Evolutionary conservation across 2,329 filamentous ascomycete genomes (phyloP).

Genomic region (Chrysoporthe puriensis): DNA sequence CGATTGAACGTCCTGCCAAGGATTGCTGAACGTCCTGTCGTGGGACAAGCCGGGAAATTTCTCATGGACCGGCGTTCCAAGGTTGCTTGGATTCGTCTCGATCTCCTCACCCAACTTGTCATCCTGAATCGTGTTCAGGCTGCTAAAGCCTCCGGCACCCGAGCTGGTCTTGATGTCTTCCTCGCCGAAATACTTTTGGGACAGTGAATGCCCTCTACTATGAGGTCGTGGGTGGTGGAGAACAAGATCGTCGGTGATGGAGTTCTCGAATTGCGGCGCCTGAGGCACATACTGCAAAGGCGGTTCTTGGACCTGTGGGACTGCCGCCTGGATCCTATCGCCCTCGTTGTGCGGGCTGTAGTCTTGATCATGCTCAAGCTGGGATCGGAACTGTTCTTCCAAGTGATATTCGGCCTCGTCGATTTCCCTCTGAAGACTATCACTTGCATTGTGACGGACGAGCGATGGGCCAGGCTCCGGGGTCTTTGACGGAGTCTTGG

Average conservation of each 20-base stretch:
- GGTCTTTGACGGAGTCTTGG: constrained; percentile 58
- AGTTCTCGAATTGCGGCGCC: constrained; percentile 56
- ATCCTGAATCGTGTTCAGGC: constrained; percentile 46
- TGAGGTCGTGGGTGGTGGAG: constrained; percentile 76
- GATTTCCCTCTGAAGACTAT: constrained; percentile 80
- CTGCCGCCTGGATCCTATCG: constrained; percentile 36
- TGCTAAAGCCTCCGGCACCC: constrained; percentile 42
- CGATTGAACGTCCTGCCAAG: constrained; percentile 61
- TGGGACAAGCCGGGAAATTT: constrained; percentile 53
- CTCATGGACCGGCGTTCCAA: constrained; percentile 64
- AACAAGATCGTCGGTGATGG: constrained; percentile 57
- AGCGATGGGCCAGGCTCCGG: constrained; percentile 52
- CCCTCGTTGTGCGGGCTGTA: constrained; percentile 66
- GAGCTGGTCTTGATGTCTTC: constrained; percentile 48
- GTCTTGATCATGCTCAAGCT: constrained; percentile 74
- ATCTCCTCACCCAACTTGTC: constrained; percentile 66
- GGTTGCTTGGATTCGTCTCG: constrained; percentile 74
- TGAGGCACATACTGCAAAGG: constrained; percentile 53
- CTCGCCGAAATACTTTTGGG: constrained; percentile 67
- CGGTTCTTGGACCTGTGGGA: constrained; percentile 39
- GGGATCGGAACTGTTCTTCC: constrained; percentile 77
- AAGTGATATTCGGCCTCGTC: constrained; percentile 85
- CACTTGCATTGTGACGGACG: constrained; percentile 70
- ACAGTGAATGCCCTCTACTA: constrained; percentile 71
- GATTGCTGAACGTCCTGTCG: constrained; percentile 62